Evolutionary conservation across 2,329 filamentous ascomycete species (phyloP).

Genomic region (Tolypocladium capitatum): DNA sequence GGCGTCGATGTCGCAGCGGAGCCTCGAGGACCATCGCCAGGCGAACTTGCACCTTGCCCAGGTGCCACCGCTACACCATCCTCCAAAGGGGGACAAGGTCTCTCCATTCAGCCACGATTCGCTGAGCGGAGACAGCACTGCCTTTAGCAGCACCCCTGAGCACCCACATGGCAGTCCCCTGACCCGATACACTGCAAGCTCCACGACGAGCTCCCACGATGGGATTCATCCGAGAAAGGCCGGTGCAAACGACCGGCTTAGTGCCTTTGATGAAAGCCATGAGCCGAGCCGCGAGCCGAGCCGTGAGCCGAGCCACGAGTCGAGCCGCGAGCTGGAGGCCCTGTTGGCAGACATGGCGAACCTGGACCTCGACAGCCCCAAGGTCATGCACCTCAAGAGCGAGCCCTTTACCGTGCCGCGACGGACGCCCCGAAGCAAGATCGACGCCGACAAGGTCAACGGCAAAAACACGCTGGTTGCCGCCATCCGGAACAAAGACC

Average conservation of each 20-base stretch:
- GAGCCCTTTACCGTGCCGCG: conserved; percentile 38
- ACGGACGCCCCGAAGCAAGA: conserved; percentile 33
- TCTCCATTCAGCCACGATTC: conserved; percentile 5
- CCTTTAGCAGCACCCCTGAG: conserved; percentile 1
- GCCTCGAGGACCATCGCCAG: conserved; percentile 3
- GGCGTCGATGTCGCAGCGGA: conserved; percentile 1
- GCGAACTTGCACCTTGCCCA: background rate
- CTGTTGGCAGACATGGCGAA: conserved; percentile 20
- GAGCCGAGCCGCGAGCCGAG: conserved; percentile 1
- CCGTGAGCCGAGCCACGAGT: background rate
- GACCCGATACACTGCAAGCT: conserved; percentile 14
- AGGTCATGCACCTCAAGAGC: conserved; percentile 33
- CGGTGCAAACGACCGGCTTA: conserved; percentile 13
- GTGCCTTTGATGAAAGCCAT: conserved; percentile 14
- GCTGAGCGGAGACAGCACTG: conserved; percentile 5
- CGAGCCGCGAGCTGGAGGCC: conserved; percentile 9
- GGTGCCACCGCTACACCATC: conserved; percentile 1
- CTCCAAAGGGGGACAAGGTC: conserved; percentile 1
- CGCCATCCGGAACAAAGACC: conserved; percentile 43
- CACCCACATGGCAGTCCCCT: conserved; percentile 3
- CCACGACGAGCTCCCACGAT: conserved; percentile 15
- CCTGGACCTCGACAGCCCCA: conserved; percentile 26
- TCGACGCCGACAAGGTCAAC: conserved; percentile 27
- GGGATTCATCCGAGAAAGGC: conserved; percentile 9
- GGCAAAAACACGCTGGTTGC: conserved; percentile 35